A percentile compares a stretch with the other conserved stretches of the same genome.
phyloP scores from a whole-genome alignment of 768 basidiomycete genomes.

The Hygrocybe punicea region DNA sequence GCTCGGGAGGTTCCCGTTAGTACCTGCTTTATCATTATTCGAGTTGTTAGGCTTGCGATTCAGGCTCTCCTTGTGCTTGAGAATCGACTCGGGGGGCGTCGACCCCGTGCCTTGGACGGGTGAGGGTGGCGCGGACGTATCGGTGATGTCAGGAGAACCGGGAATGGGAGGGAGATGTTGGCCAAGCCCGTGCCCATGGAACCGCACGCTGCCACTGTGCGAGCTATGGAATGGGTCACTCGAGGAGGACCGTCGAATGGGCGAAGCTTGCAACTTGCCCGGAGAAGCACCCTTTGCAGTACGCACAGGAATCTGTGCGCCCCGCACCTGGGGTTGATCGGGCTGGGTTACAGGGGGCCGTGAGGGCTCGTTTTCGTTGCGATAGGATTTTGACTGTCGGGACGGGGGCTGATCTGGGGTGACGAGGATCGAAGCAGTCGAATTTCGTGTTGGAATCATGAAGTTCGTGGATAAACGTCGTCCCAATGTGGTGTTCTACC shows the following conservation, averaged over 20 bases:
- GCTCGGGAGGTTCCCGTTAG: conserved; percentile 20
- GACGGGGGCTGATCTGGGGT: conserved; percentile 27
- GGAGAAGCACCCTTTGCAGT: background rate
- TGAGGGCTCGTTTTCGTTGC: conserved; percentile 31
- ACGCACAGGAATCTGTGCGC: conserved; percentile 13
- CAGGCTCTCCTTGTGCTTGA: conserved; percentile 21
- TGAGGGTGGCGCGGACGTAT: conserved; percentile 56
- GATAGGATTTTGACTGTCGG: conserved; percentile 39
- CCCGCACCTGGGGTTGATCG: background rate
- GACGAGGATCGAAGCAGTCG: conserved; percentile 8
- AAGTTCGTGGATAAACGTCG: conserved; percentile 54
- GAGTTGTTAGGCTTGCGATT: conserved; percentile 35
- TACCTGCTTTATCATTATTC: background rate
- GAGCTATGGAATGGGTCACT: conserved; percentile 14
- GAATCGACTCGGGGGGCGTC: conserved; percentile 16
- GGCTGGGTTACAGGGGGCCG: background rate
- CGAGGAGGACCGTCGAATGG: conserved; percentile 31
- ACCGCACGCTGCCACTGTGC: background rate
- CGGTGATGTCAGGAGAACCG: conserved; percentile 64
- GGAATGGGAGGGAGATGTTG: conserved; percentile 62
- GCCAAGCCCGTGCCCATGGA: conserved; percentile 25
- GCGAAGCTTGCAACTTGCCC: conserved; percentile 6
- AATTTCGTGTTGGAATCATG: conserved; percentile 22
- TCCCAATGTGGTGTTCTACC: conserved; percentile 67
- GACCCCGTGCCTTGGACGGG: conserved; percentile 40